phyloP scores from a whole-genome alignment of 2,329 filamentous ascomycete genomes.

The Paecilomyces sp. region DNA sequence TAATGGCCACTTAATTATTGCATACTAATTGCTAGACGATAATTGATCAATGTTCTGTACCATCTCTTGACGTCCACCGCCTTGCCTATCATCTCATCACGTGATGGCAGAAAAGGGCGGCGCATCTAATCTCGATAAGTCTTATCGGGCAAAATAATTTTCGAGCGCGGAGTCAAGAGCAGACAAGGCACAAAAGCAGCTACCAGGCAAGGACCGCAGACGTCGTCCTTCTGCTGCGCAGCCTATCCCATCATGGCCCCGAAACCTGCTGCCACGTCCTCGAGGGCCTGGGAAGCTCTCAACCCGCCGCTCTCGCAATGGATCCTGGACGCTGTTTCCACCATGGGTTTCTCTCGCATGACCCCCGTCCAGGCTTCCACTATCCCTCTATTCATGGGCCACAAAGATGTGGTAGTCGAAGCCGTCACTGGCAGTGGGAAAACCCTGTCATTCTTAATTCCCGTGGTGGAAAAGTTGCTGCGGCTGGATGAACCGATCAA shows the following conservation, averaged over 20 bases:
- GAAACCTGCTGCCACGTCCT: conserved; percentile 39
- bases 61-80: background rate
- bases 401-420: conserved; percentile 91
- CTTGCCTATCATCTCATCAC: background rate
- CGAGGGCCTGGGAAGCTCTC: conserved; percentile 60
- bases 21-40: background rate
- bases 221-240: background rate
- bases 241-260: conserved; percentile 19
- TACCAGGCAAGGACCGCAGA: background rate
- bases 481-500: conserved; percentile 75
- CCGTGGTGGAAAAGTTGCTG: conserved; percentile 73
- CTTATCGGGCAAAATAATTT: background rate
- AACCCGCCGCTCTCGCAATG: conserved; percentile 69
- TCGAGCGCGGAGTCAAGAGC: background rate
- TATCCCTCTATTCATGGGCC: conserved; percentile 78
- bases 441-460: conserved; percentile 78
- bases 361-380: conserved; percentile 93
- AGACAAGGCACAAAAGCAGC: background rate
- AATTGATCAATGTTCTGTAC: background rate
- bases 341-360: conserved; percentile 80
- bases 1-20: no score
- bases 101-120: background rate
- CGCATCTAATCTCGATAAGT: background rate
- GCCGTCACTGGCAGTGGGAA: conserved; percentile 90
- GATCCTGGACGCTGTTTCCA: conserved; percentile 74